Evolutionary conservation across 1,284 basidiomycete genomes (phyloP).

Genomic region (Apiotrichum gracile): DNA sequence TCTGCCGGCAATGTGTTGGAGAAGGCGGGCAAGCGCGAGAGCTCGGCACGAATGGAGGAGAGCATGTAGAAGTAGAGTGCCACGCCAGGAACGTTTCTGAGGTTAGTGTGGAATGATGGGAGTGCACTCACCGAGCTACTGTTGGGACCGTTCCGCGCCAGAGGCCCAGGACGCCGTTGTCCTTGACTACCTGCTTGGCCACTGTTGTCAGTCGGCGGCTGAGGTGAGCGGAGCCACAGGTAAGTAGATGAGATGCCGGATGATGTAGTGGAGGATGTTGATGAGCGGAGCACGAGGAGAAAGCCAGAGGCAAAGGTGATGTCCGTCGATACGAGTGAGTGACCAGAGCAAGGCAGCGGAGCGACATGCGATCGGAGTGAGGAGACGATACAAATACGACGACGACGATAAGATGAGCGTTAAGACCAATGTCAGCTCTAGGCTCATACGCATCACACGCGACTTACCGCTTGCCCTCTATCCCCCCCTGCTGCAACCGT

Average conservation of each 20-base stretch:
- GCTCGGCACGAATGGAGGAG: conserved; percentile 49
- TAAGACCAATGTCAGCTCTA: too few species aligned
- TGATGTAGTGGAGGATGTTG: too few species aligned
- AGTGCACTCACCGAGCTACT: conserved; percentile 62
- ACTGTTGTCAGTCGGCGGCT: conserved; percentile 29
- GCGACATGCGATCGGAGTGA: too few species aligned
- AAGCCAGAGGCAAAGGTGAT: too few species aligned
- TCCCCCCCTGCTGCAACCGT: conserved; percentile 62
- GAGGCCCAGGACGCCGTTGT: conserved; percentile 48
- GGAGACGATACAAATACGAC: too few species aligned
- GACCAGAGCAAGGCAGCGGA: too few species aligned
- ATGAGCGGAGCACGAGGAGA: too few species aligned
- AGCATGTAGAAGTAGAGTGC: conserved; percentile 86
- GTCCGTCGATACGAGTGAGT: too few species aligned
- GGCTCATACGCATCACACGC: too few species aligned
- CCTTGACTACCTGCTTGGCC: conserved; percentile 38
- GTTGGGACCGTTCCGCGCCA: conserved; percentile 83
- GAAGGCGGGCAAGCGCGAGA: conserved; percentile 54
- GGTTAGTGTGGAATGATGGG: conserved; percentile 1
- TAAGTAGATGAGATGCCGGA: too few species aligned
- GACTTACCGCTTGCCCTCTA: conserved; percentile 24
- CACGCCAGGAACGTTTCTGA: conserved; percentile 85
- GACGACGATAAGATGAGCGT: too few species aligned
- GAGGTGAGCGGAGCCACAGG: not conserved
- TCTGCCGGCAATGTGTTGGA: conserved; percentile 27